These are phyloP conservation scores for Xylaria sp. DNA, from an alignment of 2,329 filamentous ascomycete species.

Conservation along the genomic window DNA sequence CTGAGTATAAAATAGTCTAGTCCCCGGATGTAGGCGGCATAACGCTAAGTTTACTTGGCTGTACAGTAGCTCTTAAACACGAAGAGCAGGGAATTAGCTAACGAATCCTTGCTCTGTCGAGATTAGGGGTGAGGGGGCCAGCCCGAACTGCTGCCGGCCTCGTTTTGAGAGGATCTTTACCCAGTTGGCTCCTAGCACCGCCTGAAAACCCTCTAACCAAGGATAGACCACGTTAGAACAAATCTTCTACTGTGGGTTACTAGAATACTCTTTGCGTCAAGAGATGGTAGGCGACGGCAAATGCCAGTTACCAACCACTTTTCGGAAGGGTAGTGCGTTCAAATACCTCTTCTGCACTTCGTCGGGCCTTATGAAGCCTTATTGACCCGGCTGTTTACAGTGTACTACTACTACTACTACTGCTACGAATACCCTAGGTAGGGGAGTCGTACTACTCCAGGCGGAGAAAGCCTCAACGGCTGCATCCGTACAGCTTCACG, in stretches of 20 bases:
- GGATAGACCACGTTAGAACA: background rate
- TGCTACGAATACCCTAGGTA: no score
- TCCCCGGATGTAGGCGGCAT: background rate
- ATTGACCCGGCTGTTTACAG: no score
- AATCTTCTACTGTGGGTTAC: background rate
- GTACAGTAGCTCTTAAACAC: slow-evolving; percentile 1
- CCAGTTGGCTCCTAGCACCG: background rate
- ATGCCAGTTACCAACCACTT: background rate
- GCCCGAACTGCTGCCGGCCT: slow-evolving; percentile 10
- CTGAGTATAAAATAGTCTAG: slow-evolving; percentile 11
- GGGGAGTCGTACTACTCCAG: background rate
- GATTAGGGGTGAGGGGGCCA: slow-evolving; percentile 19
- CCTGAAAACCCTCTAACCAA: background rate
- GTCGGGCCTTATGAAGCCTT: no score
- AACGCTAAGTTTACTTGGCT: background rate
- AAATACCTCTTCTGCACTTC: background rate
- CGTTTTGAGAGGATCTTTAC: slow-evolving; percentile 7
- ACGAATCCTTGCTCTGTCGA: slow-evolving; percentile 21
- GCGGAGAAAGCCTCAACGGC: slow-evolving; percentile 15
- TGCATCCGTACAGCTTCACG: background rate
- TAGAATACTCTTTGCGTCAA: background rate
- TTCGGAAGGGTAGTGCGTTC: background rate
- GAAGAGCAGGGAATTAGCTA: slow-evolving; percentile 10
- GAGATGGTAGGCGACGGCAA: background rate
- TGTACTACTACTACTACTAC: no score